Conservation (phyloP, 768 basidiomycete species). For the Boletus coccyginus region DNA sequence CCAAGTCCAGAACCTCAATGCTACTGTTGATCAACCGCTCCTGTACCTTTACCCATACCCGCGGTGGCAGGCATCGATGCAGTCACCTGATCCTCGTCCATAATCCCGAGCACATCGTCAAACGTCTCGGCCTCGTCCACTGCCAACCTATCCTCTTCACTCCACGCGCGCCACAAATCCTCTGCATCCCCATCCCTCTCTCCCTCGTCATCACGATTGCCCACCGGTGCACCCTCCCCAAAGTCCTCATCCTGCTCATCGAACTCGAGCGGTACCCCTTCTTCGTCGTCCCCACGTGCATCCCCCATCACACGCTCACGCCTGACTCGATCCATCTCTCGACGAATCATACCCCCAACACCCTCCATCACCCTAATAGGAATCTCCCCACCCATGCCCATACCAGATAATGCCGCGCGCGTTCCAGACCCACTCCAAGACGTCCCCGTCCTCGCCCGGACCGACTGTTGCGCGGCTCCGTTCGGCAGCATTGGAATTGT, state of each 20-base stretch:
- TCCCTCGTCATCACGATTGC: neutral
- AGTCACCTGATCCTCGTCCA: slow-evolving; percentile 33
- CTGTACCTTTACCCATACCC: neutral
- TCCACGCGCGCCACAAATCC: slow-evolving; percentile 25
- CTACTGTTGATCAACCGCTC: neutral
- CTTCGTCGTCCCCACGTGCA: neutral
- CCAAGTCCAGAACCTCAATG: neutral
- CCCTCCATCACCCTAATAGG: slow-evolving; percentile 58
- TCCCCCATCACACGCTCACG: neutral
- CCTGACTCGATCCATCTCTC: slow-evolving; percentile 42
- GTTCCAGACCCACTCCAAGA: slow-evolving; percentile 16
- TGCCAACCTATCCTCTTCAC: slow-evolving; percentile 23
- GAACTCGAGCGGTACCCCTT: slow-evolving; percentile 46
- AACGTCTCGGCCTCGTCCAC: slow-evolving; percentile 33
- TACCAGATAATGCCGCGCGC: slow-evolving; percentile 15
- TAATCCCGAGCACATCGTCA: slow-evolving; percentile 33
- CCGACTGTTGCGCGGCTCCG: slow-evolving; percentile 38
- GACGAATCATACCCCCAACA: slow-evolving; percentile 50
- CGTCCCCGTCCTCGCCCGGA: neutral
- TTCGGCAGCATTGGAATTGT: slow-evolving; percentile 80
- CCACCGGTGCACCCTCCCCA: slow-evolving; percentile 13
- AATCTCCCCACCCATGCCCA: slow-evolving; percentile 27
- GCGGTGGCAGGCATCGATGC: neutral
- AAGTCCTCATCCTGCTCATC: slow-evolving; percentile 72
- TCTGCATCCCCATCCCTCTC: slow-evolving; percentile 12